Percentiles rank a stretch among this genome's conserved stretches.
Conservation (phyloP, 192 early-diverging fungal species). For the Helicostylum pulchrum region DNA sequence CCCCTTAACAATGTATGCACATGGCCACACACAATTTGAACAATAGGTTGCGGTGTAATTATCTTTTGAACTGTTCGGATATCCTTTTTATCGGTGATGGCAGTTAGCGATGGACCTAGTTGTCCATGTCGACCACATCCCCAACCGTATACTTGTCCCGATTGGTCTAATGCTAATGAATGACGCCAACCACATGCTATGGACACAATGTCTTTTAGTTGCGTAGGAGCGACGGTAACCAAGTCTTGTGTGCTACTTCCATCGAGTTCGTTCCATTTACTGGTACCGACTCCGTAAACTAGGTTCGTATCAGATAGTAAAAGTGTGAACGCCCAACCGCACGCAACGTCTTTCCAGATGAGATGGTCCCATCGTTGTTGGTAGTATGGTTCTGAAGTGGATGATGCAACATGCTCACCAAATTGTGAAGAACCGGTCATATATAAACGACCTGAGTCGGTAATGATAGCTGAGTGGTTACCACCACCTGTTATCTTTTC, state of each 20-base stretch:
- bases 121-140: conserved; percentile 61
- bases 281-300: conserved; percentile 56
- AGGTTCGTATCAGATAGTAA: conserved; percentile 7
- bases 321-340: conserved; percentile 66
- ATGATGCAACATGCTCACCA: not conserved
- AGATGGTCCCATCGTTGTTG: not conserved
- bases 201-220: conserved; percentile 32
- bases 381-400: too few species aligned
- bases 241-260: conserved; percentile 24
- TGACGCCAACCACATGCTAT: conserved; percentile 68
- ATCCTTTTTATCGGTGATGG: conserved; percentile 23
- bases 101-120: conserved; percentile 31
- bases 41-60: conserved; percentile 27
- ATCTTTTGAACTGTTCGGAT: conserved; percentile 22
- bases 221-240: conserved; percentile 14
- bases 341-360: conserved; percentile 45
- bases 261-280: conserved; percentile 52
- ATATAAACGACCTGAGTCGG: conserved; percentile 9
- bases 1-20: conserved; percentile 56
- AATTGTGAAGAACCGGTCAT: conserved; percentile 16
- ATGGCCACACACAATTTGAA: conserved; percentile 62
- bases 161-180: conserved; percentile 46
- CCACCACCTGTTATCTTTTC: conserved; percentile 56
- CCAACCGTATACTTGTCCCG: conserved; percentile 45
- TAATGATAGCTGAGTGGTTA: conserved; percentile 56